A percentile compares a stretch with the other conserved stretches of the same genome.
phyloP scores from a whole-genome alignment of 2,329 filamentous ascomycete genomes.

The Colletotrichum ledebouriae region DNA sequence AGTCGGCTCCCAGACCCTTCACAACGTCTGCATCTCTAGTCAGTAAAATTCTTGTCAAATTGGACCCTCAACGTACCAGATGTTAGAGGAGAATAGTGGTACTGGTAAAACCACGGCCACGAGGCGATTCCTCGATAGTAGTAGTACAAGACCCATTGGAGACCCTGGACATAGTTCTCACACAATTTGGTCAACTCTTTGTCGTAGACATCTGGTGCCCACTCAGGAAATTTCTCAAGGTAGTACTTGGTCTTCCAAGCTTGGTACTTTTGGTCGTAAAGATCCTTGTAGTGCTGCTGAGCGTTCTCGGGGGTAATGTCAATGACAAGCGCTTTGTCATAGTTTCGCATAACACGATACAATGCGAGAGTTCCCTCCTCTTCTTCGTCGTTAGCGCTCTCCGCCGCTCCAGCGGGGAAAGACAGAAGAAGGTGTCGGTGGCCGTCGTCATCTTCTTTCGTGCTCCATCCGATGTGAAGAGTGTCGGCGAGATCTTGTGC shows the following conservation, averaged over 20 bases:
- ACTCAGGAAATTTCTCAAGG: conserved; percentile 86
- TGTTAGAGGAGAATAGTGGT: conserved; percentile 98
- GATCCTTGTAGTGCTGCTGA: conserved; percentile 81
- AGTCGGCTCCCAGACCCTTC: conserved; percentile 86
- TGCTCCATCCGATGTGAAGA: conserved; percentile 70
- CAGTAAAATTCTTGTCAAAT: conserved; percentile 59
- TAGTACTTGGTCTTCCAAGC: conserved; percentile 98
- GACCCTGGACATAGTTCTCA: conserved; percentile 96
- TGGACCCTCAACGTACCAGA: conserved; percentile 67
- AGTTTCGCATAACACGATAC: conserved; percentile 86
- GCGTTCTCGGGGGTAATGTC: conserved; percentile 85
- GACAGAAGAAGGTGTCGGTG: conserved; percentile 65
- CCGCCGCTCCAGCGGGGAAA: conserved; percentile 67
- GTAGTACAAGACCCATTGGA: conserved; percentile 98
- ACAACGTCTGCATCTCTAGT: conserved; percentile 77
- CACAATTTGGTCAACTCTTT: conserved; percentile 83
- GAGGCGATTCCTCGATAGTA: conserved; percentile 98
- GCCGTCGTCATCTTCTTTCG: conserved; percentile 68
- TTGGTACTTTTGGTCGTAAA: conserved; percentile 91
- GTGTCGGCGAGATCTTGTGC: conserved; percentile 85
- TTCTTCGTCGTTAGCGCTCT: conserved; percentile 78
- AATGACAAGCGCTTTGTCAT: conserved; percentile 89
- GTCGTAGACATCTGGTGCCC: conserved; percentile 82
- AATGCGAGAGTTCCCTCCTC: conserved; percentile 91
- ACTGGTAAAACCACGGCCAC: conserved; percentile 98